Evolutionary conservation across 2,329 filamentous ascomycete species (phyloP).

Genomic region (Hypoxylon sp.): DNA sequence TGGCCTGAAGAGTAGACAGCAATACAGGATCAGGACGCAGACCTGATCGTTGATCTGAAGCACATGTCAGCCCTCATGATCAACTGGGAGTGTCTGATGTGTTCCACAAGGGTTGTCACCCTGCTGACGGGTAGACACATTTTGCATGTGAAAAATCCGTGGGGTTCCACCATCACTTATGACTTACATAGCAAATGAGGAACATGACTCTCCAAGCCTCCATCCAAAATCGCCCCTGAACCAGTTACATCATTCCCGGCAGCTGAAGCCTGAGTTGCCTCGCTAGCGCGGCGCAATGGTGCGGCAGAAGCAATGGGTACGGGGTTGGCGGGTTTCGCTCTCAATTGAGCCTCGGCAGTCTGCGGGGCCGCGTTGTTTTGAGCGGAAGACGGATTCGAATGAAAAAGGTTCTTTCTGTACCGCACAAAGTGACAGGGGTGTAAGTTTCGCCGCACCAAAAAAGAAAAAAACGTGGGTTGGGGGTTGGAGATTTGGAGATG

Average conservation of each 20-base stretch:
- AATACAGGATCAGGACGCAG: slow-evolving; percentile 52
- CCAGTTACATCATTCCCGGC: slow-evolving; percentile 46
- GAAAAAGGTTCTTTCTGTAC: slow-evolving; percentile 52
- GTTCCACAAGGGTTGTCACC: slow-evolving; percentile 33
- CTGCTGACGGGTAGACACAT: slow-evolving; percentile 25
- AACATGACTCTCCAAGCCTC: slow-evolving; percentile 58
- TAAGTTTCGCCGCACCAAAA: slow-evolving; percentile 44
- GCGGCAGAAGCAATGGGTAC: slow-evolving; percentile 54
- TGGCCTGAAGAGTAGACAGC: slow-evolving; percentile 51
- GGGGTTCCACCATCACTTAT: slow-evolving; percentile 40
- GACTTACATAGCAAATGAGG: slow-evolving; percentile 65
- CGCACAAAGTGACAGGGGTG: slow-evolving; percentile 43
- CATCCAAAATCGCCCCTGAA: slow-evolving; percentile 42
- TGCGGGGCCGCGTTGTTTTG: slow-evolving; percentile 47
- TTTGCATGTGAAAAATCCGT: slow-evolving; percentile 50
- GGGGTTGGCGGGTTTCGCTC: slow-evolving; percentile 55
- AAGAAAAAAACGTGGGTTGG: slow-evolving; percentile 34
- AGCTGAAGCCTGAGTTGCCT: slow-evolving; percentile 46
- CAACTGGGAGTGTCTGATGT: slow-evolving; percentile 31
- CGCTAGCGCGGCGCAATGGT: slow-evolving; percentile 46
- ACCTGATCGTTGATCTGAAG: slow-evolving; percentile 50
- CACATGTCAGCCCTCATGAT: slow-evolving; percentile 50
- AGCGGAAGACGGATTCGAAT: slow-evolving; percentile 44
- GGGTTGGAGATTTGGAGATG: slow-evolving; percentile 43
- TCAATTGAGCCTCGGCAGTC: slow-evolving; percentile 60